Conservation (phyloP, 129 eudicot species). For the Sambucus nigra region DNA sequence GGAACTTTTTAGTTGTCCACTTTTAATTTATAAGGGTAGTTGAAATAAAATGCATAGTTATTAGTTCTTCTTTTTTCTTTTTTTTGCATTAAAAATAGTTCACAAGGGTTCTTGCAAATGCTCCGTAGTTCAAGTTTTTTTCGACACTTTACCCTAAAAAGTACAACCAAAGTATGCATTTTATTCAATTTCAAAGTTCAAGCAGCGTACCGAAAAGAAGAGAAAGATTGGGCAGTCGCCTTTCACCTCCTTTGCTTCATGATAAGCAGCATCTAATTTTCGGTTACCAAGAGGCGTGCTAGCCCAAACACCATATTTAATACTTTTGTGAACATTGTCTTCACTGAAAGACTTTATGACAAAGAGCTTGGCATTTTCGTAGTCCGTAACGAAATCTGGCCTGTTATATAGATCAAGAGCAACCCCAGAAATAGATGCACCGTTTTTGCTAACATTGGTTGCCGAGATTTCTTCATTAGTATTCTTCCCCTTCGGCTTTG, state of each 20-base stretch:
- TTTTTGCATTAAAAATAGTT: too few relatives aligned
- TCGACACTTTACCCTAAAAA: too few relatives aligned
- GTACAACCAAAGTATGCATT: too few relatives aligned
- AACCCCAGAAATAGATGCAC: constrained; percentile 38
- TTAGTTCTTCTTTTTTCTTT: too few relatives aligned
- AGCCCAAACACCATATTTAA: constrained; percentile 84
- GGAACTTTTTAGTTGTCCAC: too few relatives aligned
- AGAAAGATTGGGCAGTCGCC: constrained; percentile 67
- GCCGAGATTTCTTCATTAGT: constrained; percentile 28
- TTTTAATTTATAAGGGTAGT: too few relatives aligned
- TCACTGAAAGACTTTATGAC: constrained; percentile 93
- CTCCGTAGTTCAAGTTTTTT: too few relatives aligned
- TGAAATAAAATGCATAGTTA: too few relatives aligned
- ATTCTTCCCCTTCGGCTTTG: constrained; percentile 43
- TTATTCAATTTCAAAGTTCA: too few relatives aligned
- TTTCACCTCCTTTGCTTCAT: constrained; percentile 54
- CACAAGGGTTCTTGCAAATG: too few relatives aligned
- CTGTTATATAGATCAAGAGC: constrained; percentile 40
- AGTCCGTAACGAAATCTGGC: constrained; percentile 57
- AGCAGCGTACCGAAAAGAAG: constrained; percentile 66
- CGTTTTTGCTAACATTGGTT: constrained; percentile 30
- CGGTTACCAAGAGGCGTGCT: constrained; percentile 87
- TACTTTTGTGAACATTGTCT: constrained; percentile 90
- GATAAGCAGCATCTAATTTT: constrained; percentile 85
- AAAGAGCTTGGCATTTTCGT: constrained; percentile 70